Conservation (phyloP, 2,329 filamentous ascomycete species). For the Neofusicoccum laricinum region DNA sequence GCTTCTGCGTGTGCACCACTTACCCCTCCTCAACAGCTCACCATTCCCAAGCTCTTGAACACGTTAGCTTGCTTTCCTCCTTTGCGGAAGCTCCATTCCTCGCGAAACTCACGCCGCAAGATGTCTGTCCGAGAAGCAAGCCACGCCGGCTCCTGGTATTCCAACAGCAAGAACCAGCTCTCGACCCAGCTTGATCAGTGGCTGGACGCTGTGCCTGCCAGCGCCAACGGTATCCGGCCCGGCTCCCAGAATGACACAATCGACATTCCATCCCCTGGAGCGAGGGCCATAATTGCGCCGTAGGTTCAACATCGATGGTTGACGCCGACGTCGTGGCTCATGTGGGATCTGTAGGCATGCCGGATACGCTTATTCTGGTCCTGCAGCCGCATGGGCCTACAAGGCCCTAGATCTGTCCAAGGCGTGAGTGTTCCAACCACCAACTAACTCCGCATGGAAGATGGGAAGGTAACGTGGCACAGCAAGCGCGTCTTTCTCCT, state of each 20-base stretch:
- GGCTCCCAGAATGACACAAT: constrained; percentile 36
- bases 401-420: constrained; percentile 78
- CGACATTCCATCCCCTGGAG: constrained; percentile 66
- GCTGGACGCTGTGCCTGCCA: constrained; percentile 67
- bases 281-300: constrained; percentile 89
- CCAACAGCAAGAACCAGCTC: constrained; percentile 58
- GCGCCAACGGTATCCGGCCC: constrained; percentile 59
- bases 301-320: constrained; percentile 48
- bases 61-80: background rate
- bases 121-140: constrained; percentile 55
- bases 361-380: constrained; percentile 88
- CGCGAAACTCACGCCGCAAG: background rate
- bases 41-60: background rate
- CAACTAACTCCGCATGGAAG: background rate
- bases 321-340: constrained; percentile 6
- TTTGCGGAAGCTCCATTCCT: background rate
- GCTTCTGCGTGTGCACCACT: background rate
- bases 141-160: constrained; percentile 90
- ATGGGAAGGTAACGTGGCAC: constrained; percentile 8
- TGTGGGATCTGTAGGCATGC: constrained; percentile 66
- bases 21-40: background rate
- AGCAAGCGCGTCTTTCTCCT: constrained; percentile 88
- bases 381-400: constrained; percentile 92
- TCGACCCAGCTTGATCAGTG: constrained; percentile 69
- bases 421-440: constrained; percentile 49